phyloP scores from a whole-genome alignment of 306 rosid species.

The cucumber (Cucumis sativus) region DNA sequence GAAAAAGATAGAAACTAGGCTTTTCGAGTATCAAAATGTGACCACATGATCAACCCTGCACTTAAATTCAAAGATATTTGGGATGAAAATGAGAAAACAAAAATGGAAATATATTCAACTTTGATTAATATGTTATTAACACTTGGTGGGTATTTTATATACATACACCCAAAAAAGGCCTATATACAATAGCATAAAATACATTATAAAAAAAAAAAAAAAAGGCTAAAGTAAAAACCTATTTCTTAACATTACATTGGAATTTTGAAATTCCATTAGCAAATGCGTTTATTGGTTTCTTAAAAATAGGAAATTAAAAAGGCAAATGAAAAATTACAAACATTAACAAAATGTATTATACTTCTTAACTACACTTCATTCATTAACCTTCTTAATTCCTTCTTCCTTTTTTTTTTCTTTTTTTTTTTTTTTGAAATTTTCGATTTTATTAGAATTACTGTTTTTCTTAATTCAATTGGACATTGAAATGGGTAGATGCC shows the following conservation, averaged over 20 bases:
- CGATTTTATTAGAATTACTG: neutral
- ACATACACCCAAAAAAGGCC: neutral
- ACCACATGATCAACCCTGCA: neutral
- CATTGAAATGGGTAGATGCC: too few species aligned
- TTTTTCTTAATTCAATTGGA: neutral
- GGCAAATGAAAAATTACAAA: neutral
- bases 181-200: neutral
- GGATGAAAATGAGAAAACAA: neutral
- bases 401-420: neutral
- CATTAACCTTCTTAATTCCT: neutral
- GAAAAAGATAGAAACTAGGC: neutral
- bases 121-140: neutral
- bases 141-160: neutral
- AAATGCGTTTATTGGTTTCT: neutral
- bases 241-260: neutral
- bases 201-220: neutral
- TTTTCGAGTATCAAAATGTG: neutral
- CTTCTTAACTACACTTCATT: neutral
- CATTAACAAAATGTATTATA: neutral
- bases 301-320: neutral
- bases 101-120: neutral
- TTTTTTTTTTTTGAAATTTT: neutral
- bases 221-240: neutral
- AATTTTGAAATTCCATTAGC: neutral
- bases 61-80: neutral